Conservation (phyloP, 2,329 filamentous ascomycete genomes). For the Lachnellula willkommii region DNA sequence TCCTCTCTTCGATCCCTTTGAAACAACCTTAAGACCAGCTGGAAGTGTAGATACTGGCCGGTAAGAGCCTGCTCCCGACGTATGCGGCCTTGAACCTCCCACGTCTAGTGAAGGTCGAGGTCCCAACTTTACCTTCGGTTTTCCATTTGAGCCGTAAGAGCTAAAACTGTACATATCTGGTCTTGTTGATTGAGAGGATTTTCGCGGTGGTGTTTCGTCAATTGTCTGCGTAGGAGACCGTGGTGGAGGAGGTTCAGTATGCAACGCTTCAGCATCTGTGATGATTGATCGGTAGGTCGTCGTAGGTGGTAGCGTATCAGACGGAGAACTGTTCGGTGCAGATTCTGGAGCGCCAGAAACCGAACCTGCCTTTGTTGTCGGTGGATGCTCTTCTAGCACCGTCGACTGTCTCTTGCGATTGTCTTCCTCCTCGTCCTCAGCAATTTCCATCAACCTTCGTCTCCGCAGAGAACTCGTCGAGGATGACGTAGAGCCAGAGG, state of each 20-base stretch:
- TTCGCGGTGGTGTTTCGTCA: constrained; percentile 25
- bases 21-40: constrained; percentile 68
- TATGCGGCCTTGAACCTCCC: constrained; percentile 51
- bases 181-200: constrained; percentile 46
- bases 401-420: constrained; percentile 55
- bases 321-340: constrained; percentile 9
- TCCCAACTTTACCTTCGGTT: constrained; percentile 82
- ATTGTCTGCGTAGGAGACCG: constrained; percentile 18
- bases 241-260: constrained; percentile 19
- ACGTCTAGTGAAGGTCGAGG: constrained; percentile 73
- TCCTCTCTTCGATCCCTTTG: constrained; percentile 51
- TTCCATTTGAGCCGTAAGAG: constrained; percentile 46
- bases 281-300: constrained; percentile 12
- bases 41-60: constrained; percentile 76
- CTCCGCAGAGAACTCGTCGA: constrained; percentile 74
- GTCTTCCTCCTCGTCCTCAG: constrained; percentile 73
- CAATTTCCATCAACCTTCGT: constrained; percentile 80
- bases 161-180: constrained; percentile 47
- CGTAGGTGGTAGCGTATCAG: constrained; percentile 11
- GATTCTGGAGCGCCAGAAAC: constrained; percentile 11
- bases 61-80: constrained; percentile 52
- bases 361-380: constrained; percentile 24
- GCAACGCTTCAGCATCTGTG: constrained; percentile 11
- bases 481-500: constrained; percentile 78
- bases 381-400: constrained; percentile 40